Conservation (phyloP, 1,284 basidiomycete genomes). For the Cryptococcus sp. region DNA sequence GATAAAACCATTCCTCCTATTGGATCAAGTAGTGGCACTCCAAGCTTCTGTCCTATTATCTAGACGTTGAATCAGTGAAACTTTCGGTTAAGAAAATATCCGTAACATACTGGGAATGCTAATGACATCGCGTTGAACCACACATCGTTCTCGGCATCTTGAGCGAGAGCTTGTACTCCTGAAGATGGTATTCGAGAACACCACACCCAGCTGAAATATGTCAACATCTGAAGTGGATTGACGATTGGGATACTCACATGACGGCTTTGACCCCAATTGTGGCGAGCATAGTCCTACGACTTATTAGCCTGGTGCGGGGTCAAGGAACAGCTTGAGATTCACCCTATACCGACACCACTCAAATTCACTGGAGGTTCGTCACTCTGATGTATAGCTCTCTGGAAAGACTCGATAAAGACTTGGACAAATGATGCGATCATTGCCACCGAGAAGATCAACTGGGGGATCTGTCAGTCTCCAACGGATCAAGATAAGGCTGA, state of each 20-base stretch:
- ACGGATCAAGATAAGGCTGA: background rate
- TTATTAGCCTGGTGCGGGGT: background rate
- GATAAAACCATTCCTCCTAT: slow-evolving; percentile 51
- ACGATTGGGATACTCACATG: slow-evolving; percentile 39
- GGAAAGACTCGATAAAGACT: slow-evolving; percentile 51
- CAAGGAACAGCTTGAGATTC: slow-evolving; percentile 1
- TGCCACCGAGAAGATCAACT: slow-evolving; percentile 55
- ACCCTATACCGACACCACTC: slow-evolving; percentile 42
- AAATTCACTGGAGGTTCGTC: slow-evolving; percentile 36
- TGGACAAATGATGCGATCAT: slow-evolving; percentile 54
- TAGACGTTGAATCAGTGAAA: slow-evolving; percentile 4
- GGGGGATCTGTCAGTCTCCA: background rate
- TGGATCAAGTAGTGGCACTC: slow-evolving; percentile 48
- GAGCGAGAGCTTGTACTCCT: slow-evolving; percentile 47
- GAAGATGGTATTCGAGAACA: slow-evolving; percentile 44
- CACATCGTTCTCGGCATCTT: slow-evolving; percentile 54
- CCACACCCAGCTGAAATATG: slow-evolving; percentile 42
- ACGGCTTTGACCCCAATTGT: slow-evolving; percentile 54
- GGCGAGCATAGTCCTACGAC: slow-evolving; percentile 50
- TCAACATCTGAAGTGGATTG: background rate
- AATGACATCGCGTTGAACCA: slow-evolving; percentile 56
- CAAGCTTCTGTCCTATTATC: slow-evolving; percentile 39
- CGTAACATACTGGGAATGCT: slow-evolving; percentile 48
- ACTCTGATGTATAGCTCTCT: slow-evolving; percentile 40
- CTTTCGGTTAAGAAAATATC: too few species aligned